Percentiles rank a stretch among this genome's conserved stretches.
Conservation (phyloP, 208 protist genomes). For the Wallacemonas sp. region DNA sequence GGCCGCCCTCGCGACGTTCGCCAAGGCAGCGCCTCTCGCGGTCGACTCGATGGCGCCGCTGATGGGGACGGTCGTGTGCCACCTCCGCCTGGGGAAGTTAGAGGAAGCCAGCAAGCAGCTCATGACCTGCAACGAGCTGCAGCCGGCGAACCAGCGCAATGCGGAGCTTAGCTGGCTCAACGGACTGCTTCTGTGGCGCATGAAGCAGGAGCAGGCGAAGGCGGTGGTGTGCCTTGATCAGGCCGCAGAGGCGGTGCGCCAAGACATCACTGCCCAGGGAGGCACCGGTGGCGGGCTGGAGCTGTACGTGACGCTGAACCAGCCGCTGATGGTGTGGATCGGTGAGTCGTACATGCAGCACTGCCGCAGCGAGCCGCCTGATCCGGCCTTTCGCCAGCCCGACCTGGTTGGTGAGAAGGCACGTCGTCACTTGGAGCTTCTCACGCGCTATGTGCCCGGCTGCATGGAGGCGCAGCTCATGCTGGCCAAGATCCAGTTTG, state of each 20-base stretch:
- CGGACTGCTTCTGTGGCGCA: constrained; percentile 71
- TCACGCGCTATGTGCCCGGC: constrained; percentile 81
- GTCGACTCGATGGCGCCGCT: constrained; percentile 72
- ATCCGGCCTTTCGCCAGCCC: constrained; percentile 44
- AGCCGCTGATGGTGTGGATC: constrained; percentile 81
- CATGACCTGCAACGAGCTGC: constrained; percentile 87
- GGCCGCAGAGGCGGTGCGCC: constrained; percentile 70
- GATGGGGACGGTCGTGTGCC: constrained; percentile 67
- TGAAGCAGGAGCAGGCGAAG: constrained; percentile 58
- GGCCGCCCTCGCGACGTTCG: constrained; percentile 59
- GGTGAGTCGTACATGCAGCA: constrained; percentile 86
- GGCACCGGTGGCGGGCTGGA: constrained; percentile 39
- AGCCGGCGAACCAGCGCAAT: constrained; percentile 64
- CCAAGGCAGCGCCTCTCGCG: constrained; percentile 69
- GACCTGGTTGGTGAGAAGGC: constrained; percentile 77
- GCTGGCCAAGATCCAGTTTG: constrained; percentile 78
- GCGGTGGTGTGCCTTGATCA: constrained; percentile 70
- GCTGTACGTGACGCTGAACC: constrained; percentile 79
- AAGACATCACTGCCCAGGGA: constrained; percentile 36
- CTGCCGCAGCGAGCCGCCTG: constrained; percentile 84
- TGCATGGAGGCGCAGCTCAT: constrained; percentile 88
- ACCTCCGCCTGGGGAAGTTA: constrained; percentile 59
- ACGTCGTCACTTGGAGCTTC: constrained; percentile 64
- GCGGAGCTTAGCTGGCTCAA: constrained; percentile 81
- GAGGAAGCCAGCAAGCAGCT: constrained; percentile 87